Percentiles rank a stretch among this genome's conserved stretches.
Evolutionary conservation across 345 rosid genomes (phyloP).

Genomic region (Corchorus olitorius): DNA sequence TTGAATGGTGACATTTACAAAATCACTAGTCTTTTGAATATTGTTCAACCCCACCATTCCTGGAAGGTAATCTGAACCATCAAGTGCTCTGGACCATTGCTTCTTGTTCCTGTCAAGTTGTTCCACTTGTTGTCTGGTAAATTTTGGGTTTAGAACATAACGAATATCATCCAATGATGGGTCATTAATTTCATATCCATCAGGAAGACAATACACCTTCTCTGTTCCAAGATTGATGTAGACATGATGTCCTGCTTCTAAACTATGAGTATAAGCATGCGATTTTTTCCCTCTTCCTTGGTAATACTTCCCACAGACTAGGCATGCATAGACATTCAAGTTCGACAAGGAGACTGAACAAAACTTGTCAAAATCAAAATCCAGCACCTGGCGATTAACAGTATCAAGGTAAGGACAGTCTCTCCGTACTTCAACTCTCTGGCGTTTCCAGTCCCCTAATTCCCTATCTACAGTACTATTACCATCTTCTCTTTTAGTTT

Average conservation of each 20-base stretch:
- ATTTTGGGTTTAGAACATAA: conserved; percentile 94
- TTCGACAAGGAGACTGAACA: conserved; percentile 92
- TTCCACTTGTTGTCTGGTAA: conserved; percentile 68
- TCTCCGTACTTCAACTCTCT: conserved; percentile 70
- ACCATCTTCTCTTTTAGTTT: conserved; percentile 40
- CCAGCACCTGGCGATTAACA: conserved; percentile 97
- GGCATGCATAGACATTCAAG: conserved; percentile 91
- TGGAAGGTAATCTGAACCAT: conserved; percentile 98
- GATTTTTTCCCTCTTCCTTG: conserved; percentile 98
- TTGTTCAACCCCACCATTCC: conserved; percentile 99
- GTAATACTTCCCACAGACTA: conserved; percentile 93
- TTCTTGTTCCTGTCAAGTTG: conserved; percentile 84
- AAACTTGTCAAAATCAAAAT: conserved; percentile 97
- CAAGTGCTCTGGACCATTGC: conserved; percentile 98
- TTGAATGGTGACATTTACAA: conserved; percentile 96
- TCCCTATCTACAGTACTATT: conserved; percentile 45
- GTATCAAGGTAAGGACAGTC: conserved; percentile 98
- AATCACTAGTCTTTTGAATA: conserved; percentile 93
- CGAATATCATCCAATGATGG: conserved; percentile 96
- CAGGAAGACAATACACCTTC: conserved; percentile 98
- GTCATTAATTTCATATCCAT: conserved; percentile 92
- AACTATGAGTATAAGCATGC: conserved; percentile 97
- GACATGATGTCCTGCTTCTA: conserved; percentile 97
- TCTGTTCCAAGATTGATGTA: conserved; percentile 89
- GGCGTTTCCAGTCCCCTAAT: conserved; percentile 49